Percentiles rank a stretch among this genome's conserved stretches.
Evolutionary conservation across 192 early-diverging fungal genomes (phyloP).

Genomic region (Podila horticola): DNA sequence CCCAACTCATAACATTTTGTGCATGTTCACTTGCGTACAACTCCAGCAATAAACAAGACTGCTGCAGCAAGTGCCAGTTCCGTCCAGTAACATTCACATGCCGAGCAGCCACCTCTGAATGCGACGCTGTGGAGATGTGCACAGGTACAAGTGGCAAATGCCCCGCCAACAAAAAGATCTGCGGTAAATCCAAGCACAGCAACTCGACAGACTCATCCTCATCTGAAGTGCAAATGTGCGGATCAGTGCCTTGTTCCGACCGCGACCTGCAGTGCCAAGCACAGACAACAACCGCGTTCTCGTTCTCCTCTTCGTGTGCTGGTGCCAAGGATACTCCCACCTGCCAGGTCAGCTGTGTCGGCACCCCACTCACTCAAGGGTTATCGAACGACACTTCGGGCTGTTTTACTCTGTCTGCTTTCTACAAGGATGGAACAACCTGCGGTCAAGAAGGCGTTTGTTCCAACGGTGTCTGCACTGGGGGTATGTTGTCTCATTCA

Average conservation of each 20-base stretch:
- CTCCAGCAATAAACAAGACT: conserved; percentile 28
- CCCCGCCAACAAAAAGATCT: conserved; percentile 31
- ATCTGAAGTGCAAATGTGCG: conserved; percentile 2
- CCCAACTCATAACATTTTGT: no score
- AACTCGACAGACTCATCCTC: conserved; percentile 6
- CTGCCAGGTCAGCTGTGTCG: conserved; percentile 24
- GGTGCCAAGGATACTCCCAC: neutral
- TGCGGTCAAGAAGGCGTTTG: conserved; percentile 31
- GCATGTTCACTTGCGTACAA: no score
- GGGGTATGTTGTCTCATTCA: conserved; percentile 8
- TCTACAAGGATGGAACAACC: conserved; percentile 30
- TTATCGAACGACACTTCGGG: neutral
- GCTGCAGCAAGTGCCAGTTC: conserved; percentile 33
- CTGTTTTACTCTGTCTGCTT: conserved; percentile 2
- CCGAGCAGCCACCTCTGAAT: conserved; percentile 9
- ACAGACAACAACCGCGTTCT: neutral
- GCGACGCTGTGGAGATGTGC: conserved; percentile 19
- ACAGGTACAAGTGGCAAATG: conserved; percentile 36
- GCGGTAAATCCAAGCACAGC: conserved; percentile 7
- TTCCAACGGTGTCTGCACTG: conserved; percentile 13
- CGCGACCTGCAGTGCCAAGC: conserved; percentile 40
- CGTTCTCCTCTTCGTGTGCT: conserved; percentile 9
- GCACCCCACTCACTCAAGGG: neutral
- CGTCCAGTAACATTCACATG: conserved; percentile 34
- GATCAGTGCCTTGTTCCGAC: conserved; percentile 11